Conservation (phyloP, 1,139 yeast genomes). For the Geotrichum citri-aurantii region DNA sequence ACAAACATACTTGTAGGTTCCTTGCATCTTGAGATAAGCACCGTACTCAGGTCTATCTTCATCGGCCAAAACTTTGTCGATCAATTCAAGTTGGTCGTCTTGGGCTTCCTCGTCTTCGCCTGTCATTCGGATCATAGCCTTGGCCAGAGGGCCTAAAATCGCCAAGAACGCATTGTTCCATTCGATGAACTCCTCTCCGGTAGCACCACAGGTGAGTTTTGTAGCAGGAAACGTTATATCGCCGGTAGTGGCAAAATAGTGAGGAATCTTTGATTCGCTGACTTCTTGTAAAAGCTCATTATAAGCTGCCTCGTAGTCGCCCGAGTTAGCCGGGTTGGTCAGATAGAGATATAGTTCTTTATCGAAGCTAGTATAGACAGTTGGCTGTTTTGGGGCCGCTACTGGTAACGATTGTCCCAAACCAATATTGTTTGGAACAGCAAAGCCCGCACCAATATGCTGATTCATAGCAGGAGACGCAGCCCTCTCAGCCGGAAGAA, state of each 20-base stretch:
- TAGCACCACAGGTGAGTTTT: slow-evolving; percentile 15
- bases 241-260: slow-evolving; percentile 4
- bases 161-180: slow-evolving; percentile 10
- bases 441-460: slow-evolving; percentile 1
- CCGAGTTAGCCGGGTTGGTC: slow-evolving; percentile 15
- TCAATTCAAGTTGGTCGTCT: slow-evolving; percentile 14
- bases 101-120: slow-evolving; percentile 18
- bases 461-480: slow-evolving; percentile 4
- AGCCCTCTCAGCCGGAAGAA: background rate
- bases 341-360: slow-evolving; percentile 11
- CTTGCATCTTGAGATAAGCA: slow-evolving; percentile 10
- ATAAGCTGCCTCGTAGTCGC: slow-evolving; percentile 14
- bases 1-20: slow-evolving; percentile 14
- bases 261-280: slow-evolving; percentile 8
- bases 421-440: background rate
- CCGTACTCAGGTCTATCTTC: slow-evolving; percentile 13
- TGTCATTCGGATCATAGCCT: slow-evolving; percentile 14
- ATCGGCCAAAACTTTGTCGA: slow-evolving; percentile 14
- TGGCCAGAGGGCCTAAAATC: slow-evolving; percentile 13
- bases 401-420: background rate
- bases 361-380: slow-evolving; percentile 11
- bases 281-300: slow-evolving; percentile 13
- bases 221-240: slow-evolving; percentile 7
- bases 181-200: slow-evolving; percentile 16
- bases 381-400: background rate